Percentiles rank a stretch among this genome's conserved stretches.
These are phyloP conservation scores for Fusarium abutilonis DNA, from an alignment of 2,329 filamentous ascomycete genomes.

Conservation along the genomic window DNA sequence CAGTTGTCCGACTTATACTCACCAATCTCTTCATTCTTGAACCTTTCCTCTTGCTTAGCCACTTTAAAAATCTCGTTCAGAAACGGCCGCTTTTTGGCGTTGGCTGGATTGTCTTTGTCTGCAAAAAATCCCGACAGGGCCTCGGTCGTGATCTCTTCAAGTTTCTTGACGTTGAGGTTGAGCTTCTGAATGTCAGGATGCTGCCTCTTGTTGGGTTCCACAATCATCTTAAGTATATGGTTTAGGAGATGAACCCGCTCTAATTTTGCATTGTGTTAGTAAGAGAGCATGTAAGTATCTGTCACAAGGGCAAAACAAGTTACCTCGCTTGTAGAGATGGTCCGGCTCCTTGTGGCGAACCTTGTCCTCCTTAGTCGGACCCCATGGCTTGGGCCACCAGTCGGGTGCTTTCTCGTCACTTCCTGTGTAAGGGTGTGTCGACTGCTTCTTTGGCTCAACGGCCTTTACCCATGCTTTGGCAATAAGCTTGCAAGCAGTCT, in stretches of 20 bases:
- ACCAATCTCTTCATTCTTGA: conserved; percentile 67
- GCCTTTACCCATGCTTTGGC: conserved; percentile 80
- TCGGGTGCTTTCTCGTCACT: conserved; percentile 69
- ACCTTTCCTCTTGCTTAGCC: conserved; percentile 66
- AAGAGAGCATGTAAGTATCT: not conserved
- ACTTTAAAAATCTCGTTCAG: conserved; percentile 71
- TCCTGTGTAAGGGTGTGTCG: conserved; percentile 76
- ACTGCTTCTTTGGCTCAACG: conserved; percentile 81
- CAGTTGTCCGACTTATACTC: conserved; percentile 30
- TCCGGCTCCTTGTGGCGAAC: conserved; percentile 78
- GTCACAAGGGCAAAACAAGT: conserved; percentile 22
- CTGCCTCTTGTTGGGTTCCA: conserved; percentile 60
- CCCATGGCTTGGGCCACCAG: conserved; percentile 73
- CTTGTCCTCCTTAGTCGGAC: conserved; percentile 59
- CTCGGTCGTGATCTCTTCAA: conserved; percentile 68
- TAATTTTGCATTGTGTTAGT: conserved; percentile 44
- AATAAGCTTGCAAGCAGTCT: conserved; percentile 76
- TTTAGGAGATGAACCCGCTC: conserved; percentile 68
- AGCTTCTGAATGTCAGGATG: conserved; percentile 64
- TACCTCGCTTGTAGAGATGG: conserved; percentile 74
- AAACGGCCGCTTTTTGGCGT: conserved; percentile 64
- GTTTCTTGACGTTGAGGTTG: conserved; percentile 62
- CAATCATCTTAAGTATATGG: conserved; percentile 68
- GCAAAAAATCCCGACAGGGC: conserved; percentile 66
- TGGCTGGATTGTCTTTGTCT: conserved; percentile 62